These are phyloP conservation scores for Stentor coeruleus DNA, from an alignment of 73 alveolate genomes.

Conservation along the genomic window DNA sequence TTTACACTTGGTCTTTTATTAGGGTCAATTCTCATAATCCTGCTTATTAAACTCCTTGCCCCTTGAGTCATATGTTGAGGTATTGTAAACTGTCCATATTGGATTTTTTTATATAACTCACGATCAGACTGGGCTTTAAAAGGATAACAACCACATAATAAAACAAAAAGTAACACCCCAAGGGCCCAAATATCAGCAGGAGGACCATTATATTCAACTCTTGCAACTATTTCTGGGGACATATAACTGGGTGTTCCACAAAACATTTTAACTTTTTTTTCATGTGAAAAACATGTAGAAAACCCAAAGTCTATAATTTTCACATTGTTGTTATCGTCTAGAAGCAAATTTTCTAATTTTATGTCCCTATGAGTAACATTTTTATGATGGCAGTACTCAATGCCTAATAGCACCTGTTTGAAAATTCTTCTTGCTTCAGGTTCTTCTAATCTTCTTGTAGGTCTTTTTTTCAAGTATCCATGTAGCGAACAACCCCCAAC, in stretches of 20 bases:
- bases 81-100: neutral
- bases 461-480: constrained; percentile 57
- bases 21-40: neutral
- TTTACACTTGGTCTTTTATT: neutral
- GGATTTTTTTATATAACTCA: constrained; percentile 16
- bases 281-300: constrained; percentile 45
- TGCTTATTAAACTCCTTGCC: neutral
- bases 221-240: constrained; percentile 83
- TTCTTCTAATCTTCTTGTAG: constrained; percentile 66
- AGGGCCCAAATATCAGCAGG: constrained; percentile 85
- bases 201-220: constrained; percentile 42
- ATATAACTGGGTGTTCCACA: constrained; percentile 90
- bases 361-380: constrained; percentile 87
- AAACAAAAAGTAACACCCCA: constrained; percentile 64
- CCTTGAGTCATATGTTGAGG: constrained; percentile 14
- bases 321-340: constrained; percentile 58
- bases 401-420: constrained; percentile 68
- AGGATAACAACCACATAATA: constrained; percentile 75
- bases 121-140: constrained; percentile 53
- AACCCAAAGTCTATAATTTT: constrained; percentile 90
- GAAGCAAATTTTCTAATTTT: constrained; percentile 80
- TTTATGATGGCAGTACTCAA: constrained; percentile 77
- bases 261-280: constrained; percentile 61
- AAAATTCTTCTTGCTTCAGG: constrained; percentile 68
- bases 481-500: constrained; percentile 73